Conservation (phyloP, 495 filamentous ascomycete genomes). For the Podospora fimiseda region DNA sequence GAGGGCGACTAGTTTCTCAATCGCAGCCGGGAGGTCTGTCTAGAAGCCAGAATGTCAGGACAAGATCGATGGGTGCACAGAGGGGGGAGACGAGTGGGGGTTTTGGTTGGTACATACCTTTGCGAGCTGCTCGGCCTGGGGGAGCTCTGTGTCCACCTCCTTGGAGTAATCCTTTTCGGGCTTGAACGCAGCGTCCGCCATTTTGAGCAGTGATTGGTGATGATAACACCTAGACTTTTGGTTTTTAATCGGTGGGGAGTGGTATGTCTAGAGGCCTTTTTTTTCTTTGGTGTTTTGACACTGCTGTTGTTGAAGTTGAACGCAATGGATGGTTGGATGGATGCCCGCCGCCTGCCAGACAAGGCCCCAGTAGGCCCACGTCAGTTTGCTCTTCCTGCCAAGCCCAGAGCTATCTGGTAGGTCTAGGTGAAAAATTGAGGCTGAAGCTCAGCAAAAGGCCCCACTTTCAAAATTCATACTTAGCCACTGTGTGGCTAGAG, state of each 20-base stretch:
- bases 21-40: constrained; percentile 73
- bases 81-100: neutral
- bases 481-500: constrained; percentile 4
- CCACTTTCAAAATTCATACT: neutral
- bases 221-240: neutral
- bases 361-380: constrained; percentile 14
- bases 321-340: neutral
- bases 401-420: neutral
- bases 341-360: neutral
- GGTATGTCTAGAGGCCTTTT: constrained; percentile 2
- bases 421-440: constrained; percentile 2
- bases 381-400: constrained; percentile 20
- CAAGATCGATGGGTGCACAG: neutral
- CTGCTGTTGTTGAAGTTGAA: neutral
- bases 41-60: constrained; percentile 23
- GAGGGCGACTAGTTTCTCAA: constrained; percentile 83
- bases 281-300: neutral
- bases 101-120: constrained; percentile 52
- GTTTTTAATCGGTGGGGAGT: neutral
- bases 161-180: constrained; percentile 75
- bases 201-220: constrained; percentile 19
- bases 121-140: constrained; percentile 79
- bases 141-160: constrained; percentile 84
- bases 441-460: constrained; percentile 4
- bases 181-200: constrained; percentile 47